phyloP scores from a whole-genome alignment of 345 rosid species.

The Populus simonii region DNA sequence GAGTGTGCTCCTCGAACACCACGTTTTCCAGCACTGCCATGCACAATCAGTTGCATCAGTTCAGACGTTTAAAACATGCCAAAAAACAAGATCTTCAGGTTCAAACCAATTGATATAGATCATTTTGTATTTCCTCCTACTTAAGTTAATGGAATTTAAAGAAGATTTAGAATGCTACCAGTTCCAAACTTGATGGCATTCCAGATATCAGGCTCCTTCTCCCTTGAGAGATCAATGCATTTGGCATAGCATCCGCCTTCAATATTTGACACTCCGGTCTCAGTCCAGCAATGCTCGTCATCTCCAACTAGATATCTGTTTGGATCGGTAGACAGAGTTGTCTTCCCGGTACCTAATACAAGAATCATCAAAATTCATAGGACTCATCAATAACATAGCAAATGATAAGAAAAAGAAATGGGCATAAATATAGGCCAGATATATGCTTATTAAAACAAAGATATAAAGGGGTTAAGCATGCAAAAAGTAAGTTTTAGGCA shows the following conservation, averaged over 20 bases:
- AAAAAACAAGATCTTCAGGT: background rate
- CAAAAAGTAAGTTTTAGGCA: constrained; percentile 14
- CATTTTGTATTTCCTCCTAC: background rate
- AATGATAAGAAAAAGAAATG: background rate
- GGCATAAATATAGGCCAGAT: background rate
- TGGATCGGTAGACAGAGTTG: constrained; percentile 93
- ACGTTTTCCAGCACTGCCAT: constrained; percentile 86
- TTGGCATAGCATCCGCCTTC: constrained; percentile 99
- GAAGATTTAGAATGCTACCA: constrained; percentile 37
- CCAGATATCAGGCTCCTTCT: constrained; percentile 96
- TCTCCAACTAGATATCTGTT: constrained; percentile 91
- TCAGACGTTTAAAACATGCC: background rate
- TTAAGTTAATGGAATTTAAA: background rate
- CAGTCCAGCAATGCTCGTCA: constrained; percentile 95
- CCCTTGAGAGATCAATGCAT: constrained; percentile 87
- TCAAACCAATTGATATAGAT: background rate
- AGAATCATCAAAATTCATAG: constrained; percentile 2
- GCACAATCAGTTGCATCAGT: background rate
- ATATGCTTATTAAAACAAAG: background rate
- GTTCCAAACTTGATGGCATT: constrained; percentile 96
- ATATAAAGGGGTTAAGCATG: background rate
- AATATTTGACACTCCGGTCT: constrained; percentile 88
- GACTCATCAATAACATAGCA: constrained; percentile 20
- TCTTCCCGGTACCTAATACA: constrained; percentile 82
- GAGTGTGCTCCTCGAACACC: constrained; percentile 86